Conservation (phyloP, 192 early-diverging fungal species). For the Coemansia interrupta region DNA sequence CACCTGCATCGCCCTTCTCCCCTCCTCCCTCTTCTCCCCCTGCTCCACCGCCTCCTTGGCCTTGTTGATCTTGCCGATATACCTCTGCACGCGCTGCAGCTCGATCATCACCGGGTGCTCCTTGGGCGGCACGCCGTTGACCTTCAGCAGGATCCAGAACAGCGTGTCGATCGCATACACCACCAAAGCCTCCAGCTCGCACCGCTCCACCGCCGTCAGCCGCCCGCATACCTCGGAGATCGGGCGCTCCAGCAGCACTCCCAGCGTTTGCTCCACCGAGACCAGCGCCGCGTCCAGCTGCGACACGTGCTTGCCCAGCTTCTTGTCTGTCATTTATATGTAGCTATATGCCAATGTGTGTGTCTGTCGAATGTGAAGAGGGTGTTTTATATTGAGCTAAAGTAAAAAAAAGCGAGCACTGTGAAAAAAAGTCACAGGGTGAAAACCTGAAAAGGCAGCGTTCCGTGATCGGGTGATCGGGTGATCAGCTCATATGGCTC, state of each 20-base stretch:
- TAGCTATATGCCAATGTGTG: too few species aligned
- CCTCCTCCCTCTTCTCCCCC: slow-evolving; percentile 10
- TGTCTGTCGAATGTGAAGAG: too few species aligned
- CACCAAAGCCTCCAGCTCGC: slow-evolving; percentile 57
- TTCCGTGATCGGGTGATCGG: too few species aligned
- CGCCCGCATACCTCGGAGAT: slow-evolving; percentile 47
- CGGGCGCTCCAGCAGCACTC: slow-evolving; percentile 35
- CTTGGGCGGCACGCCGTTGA: slow-evolving; percentile 54
- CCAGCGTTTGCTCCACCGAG: slow-evolving; percentile 29
- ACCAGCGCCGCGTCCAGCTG: slow-evolving; percentile 32
- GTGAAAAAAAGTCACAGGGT: too few species aligned
- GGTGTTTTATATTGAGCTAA: too few species aligned
- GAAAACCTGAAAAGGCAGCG: too few species aligned
- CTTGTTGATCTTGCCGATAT: slow-evolving; percentile 53
- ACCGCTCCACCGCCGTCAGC: slow-evolving; percentile 52
- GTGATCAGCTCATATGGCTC: too few species aligned
- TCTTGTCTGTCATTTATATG: slow-evolving; percentile 35
- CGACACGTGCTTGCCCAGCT: slow-evolving; percentile 29
- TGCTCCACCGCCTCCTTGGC: slow-evolving; percentile 30
- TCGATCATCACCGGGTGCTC: slow-evolving; percentile 58
- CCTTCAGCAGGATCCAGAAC: slow-evolving; percentile 54
- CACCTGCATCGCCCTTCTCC: slow-evolving; percentile 30
- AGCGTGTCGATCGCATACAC: slow-evolving; percentile 59
- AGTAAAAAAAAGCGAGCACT: too few species aligned
- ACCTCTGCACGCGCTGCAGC: slow-evolving; percentile 45